These are phyloP conservation scores for Artemisia annua DNA, from an alignment of 129 eudicot species.

Conservation along the genomic window DNA sequence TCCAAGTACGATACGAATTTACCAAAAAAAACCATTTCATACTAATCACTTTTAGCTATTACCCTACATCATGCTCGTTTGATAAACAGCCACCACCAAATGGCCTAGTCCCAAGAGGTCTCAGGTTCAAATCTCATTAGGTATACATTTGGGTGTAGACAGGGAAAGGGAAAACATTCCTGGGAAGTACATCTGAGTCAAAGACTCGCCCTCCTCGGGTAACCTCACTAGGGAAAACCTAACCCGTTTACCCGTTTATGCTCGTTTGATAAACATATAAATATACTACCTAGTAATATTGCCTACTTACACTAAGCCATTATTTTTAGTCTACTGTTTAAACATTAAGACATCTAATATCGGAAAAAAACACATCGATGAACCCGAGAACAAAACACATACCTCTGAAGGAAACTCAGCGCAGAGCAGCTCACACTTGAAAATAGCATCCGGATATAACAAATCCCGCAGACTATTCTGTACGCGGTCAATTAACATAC, in stretches of 20 bases:
- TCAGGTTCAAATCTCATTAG: too few species aligned
- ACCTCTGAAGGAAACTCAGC: slow-evolving; percentile 97
- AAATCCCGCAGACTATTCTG: slow-evolving; percentile 68
- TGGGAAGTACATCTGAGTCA: too few species aligned
- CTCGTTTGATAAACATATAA: not conserved
- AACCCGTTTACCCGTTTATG: not conserved
- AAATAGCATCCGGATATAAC: slow-evolving; percentile 73
- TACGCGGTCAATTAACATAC: slow-evolving; percentile 64
- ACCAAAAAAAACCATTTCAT: too few species aligned
- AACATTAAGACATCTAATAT: slow-evolving; percentile 10
- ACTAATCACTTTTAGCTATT: not conserved
- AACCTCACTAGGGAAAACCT: too few species aligned
- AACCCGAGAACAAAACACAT: too few species aligned
- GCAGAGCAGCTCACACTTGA: slow-evolving; percentile 92
- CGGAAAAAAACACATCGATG: not conserved
- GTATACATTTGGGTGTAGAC: too few species aligned
- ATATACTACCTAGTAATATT: slow-evolving; percentile 12
- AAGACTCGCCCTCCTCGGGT: too few species aligned
- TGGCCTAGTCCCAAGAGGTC: too few species aligned
- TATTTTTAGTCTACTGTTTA: not conserved
- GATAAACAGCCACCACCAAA: too few species aligned
- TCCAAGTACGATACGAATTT: too few species aligned
- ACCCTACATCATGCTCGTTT: not conserved
- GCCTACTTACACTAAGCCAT: not conserved
- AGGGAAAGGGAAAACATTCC: too few species aligned